Conservation (phyloP, 345 rosid species). For the Sisymbrium altissimum region DNA sequence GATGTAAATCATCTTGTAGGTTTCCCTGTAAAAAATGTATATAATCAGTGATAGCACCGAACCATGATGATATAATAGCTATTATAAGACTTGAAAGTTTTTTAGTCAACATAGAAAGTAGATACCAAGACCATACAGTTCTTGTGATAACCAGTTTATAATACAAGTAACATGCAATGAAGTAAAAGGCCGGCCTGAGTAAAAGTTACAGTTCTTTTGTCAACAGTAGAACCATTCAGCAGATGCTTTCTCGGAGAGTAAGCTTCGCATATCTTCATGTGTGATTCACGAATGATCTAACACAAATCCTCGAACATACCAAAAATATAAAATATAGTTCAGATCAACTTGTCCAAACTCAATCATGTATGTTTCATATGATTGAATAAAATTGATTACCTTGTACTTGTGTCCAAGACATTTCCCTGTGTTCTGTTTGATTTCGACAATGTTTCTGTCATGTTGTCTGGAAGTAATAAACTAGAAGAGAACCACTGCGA, state of each 20-base stretch:
- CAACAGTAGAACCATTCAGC: conserved; percentile 49
- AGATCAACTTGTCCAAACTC: no score
- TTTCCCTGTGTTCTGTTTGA: no score
- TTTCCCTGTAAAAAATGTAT: conserved; percentile 59
- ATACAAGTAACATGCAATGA: no score
- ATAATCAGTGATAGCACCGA: not conserved
- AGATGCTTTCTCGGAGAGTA: conserved; percentile 80
- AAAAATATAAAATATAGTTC: no score
- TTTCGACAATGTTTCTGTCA: no score
- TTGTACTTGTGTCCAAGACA: no score
- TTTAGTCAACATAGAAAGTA: not conserved
- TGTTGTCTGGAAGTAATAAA: no score
- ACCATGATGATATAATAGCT: conserved; percentile 3
- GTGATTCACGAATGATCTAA: conserved; percentile 54
- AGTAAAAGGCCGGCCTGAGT: conserved; percentile 73
- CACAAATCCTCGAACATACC: no score
- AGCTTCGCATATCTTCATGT: conserved; percentile 50
- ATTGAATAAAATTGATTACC: no score
- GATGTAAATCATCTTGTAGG: conserved; percentile 66
- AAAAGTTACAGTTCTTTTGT: conserved; percentile 15
- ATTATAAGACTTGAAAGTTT: conserved; percentile 8
- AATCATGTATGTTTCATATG: no score
- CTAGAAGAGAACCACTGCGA: no score
- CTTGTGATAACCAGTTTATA: conserved; percentile 31
- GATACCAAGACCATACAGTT: conserved; percentile 7